These are phyloP conservation scores for Pseudogymnoascus pannorum DNA, from an alignment of 2,329 filamentous ascomycete genomes.

Conservation along the genomic window DNA sequence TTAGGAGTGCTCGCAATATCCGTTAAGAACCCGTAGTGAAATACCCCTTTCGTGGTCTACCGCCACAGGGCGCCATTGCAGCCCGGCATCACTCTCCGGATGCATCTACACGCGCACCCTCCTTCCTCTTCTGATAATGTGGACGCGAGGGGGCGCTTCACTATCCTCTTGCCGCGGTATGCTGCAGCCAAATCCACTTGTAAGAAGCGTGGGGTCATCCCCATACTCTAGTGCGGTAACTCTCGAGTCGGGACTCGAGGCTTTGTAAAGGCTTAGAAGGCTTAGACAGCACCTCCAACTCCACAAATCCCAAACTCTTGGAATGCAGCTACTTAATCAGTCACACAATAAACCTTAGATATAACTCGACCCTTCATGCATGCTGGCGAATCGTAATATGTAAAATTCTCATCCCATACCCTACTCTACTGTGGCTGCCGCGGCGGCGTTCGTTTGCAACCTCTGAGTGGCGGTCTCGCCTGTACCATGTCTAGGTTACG, in stretches of 20 bases:
- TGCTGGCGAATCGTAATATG: neutral
- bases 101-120: neutral
- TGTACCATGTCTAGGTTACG: neutral
- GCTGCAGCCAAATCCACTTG: neutral
- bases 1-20: neutral
- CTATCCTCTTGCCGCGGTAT: neutral
- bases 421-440: neutral
- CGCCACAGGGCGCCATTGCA: neutral
- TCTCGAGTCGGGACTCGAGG: neutral
- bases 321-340: neutral
- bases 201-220: neutral
- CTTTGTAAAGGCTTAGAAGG: neutral
- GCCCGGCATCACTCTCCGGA: neutral
- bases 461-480: neutral
- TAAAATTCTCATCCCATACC: neutral
- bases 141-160: slow-evolving; percentile 7
- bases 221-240: neutral
- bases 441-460: neutral
- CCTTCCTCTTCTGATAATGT: neutral
- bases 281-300: neutral
- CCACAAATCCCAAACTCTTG: neutral
- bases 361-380: neutral
- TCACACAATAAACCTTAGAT: neutral
- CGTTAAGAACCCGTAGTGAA: neutral
- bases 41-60: neutral